A percentile compares a stretch with the other conserved stretches of the same genome.
phyloP scores from a whole-genome alignment of 2,329 filamentous ascomycete genomes.

The Penicillium aurantiogriseum region DNA sequence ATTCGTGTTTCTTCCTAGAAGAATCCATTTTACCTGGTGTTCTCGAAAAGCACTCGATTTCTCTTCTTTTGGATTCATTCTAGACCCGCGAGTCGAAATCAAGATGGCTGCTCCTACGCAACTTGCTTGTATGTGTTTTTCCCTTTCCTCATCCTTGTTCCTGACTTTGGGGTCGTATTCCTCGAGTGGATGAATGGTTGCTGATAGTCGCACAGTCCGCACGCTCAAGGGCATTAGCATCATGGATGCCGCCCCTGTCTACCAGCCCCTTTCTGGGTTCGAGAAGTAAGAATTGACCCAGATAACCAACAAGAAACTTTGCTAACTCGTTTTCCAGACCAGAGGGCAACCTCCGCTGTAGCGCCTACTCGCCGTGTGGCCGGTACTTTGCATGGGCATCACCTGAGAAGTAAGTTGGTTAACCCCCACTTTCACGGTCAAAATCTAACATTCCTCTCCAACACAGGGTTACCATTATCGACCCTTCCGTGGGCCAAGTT shows the following conservation, averaged over 20 bases:
- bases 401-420: constrained; percentile 61
- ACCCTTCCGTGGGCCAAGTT: constrained; percentile 72
- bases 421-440: background rate
- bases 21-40: constrained; percentile 5
- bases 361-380: constrained; percentile 91
- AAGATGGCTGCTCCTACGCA: constrained; percentile 84
- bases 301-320: background rate
- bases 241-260: constrained; percentile 85
- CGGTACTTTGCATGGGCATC: constrained; percentile 95
- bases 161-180: background rate
- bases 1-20: background rate
- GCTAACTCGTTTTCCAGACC: constrained; percentile 55
- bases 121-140: constrained; percentile 69
- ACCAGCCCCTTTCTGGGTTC: constrained; percentile 81
- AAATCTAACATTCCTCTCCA: constrained; percentile 1
- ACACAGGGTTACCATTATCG: constrained; percentile 72
- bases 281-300: constrained; percentile 43
- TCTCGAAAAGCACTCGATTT: constrained; percentile 11
- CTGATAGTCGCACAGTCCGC: constrained; percentile 59
- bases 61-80: constrained; percentile 10
- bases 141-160: background rate
- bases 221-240: constrained; percentile 95
- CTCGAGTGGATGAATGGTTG: constrained; percentile 15
- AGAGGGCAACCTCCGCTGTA: constrained; percentile 92
- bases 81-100: constrained; percentile 17